Evolutionary conservation across 805 yeast species (phyloP).

Genomic region (Ogataea trehaloabstinens): DNA sequence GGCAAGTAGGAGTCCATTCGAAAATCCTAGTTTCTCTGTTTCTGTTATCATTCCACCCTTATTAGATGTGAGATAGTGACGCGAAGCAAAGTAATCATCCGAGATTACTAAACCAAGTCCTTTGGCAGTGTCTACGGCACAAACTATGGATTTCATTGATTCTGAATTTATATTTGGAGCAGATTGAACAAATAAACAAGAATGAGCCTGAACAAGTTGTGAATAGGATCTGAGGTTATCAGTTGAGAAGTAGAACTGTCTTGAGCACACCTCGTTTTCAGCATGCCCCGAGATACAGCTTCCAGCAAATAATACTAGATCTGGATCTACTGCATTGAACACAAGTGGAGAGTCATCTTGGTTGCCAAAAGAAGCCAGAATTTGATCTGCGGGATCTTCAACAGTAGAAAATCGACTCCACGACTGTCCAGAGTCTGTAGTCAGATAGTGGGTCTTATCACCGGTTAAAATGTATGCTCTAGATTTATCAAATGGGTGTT

Average conservation of each 20-base stretch:
- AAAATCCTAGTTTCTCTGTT: slow-evolving; percentile 33
- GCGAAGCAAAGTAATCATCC: slow-evolving; percentile 42
- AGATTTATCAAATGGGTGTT: slow-evolving; percentile 37
- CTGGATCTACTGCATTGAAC: slow-evolving; percentile 39
- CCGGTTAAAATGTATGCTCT: slow-evolving; percentile 39
- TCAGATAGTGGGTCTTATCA: slow-evolving; percentile 34
- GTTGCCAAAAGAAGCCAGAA: slow-evolving; percentile 21
- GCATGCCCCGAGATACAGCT: slow-evolving; percentile 30
- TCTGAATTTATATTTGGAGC: slow-evolving; percentile 31
- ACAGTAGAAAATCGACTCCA: slow-evolving; percentile 39
- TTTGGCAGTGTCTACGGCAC: slow-evolving; percentile 41
- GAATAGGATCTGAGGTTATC: slow-evolving; percentile 42
- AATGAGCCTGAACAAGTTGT: slow-evolving; percentile 28
- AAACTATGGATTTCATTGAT: slow-evolving; percentile 36
- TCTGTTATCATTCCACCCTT: slow-evolving; percentile 33
- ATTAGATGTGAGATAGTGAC: slow-evolving; percentile 27
- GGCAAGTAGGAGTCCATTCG: slow-evolving; percentile 35
- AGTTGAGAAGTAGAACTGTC: slow-evolving; percentile 40
- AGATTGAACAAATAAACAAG: slow-evolving; percentile 31
- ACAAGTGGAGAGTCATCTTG: slow-evolving; percentile 25
- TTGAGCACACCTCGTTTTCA: slow-evolving; percentile 31
- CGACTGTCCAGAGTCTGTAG: slow-evolving; percentile 39
- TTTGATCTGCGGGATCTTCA: slow-evolving; percentile 25
- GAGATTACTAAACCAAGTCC: slow-evolving; percentile 40
- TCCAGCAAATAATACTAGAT: slow-evolving; percentile 38